Conservation (phyloP, 805 yeast genomes). For the Isabelozyma rhagii region DNA sequence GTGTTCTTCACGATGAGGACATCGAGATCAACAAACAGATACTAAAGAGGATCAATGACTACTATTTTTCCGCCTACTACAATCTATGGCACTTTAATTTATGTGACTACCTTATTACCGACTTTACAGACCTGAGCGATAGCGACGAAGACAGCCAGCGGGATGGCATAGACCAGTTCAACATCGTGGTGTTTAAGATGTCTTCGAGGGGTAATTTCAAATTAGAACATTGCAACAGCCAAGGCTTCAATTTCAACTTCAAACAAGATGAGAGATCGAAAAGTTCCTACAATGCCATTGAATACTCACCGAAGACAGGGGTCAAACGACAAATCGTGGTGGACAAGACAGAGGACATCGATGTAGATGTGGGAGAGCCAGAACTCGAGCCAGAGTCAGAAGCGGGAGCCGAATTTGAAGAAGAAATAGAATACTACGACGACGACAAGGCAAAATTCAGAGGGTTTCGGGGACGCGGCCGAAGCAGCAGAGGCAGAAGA, state of each 20-base stretch:
- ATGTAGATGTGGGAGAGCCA: slow-evolving; percentile 1
- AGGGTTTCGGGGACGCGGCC: not conserved
- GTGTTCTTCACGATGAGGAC: slow-evolving; percentile 2
- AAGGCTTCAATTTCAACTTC: slow-evolving; percentile 63
- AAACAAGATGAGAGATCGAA: slow-evolving; percentile 21
- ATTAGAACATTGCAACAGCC: slow-evolving; percentile 47
- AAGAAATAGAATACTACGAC: slow-evolving; percentile 4
- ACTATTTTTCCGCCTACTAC: slow-evolving; percentile 61
- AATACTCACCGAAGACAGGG: slow-evolving; percentile 7
- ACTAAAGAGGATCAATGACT: slow-evolving; percentile 53
- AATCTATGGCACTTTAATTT: slow-evolving; percentile 77
- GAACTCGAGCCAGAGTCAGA: not conserved
- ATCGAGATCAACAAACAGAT: slow-evolving; percentile 32
- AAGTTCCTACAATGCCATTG: not conserved
- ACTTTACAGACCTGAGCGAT: slow-evolving; percentile 4
- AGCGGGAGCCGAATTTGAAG: not conserved
- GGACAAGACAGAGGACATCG: not conserved
- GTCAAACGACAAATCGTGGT: slow-evolving; percentile 1
- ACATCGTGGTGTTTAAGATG: slow-evolving; percentile 48
- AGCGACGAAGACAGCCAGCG: not conserved
- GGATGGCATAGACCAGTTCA: slow-evolving; percentile 9
- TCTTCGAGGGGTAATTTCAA: slow-evolving; percentile 44
- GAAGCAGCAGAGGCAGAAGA: slow-evolving; percentile 12
- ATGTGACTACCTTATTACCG: slow-evolving; percentile 45
- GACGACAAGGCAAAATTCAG: slow-evolving; percentile 1